phyloP scores from a whole-genome alignment of 352 stramenopile species.

The Halophytophthora batemanensis region DNA sequence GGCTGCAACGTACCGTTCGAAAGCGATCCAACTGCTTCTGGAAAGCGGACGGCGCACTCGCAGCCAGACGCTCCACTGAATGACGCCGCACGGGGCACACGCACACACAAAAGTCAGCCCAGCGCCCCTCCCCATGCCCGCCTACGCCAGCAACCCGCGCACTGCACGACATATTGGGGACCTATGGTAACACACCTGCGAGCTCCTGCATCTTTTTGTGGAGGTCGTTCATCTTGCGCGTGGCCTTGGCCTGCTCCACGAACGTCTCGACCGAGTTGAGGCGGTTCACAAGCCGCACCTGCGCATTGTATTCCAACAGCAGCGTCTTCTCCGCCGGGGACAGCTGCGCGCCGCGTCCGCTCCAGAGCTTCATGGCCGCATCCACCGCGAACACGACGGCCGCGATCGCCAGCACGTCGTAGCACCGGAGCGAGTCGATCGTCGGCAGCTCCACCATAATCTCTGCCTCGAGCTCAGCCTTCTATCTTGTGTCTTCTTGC shows the following conservation, averaged over 20 bases:
- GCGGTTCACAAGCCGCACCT: constrained; percentile 74
- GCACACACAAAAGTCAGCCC: constrained; percentile 3
- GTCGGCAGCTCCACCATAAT: constrained; percentile 30
- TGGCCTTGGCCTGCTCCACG: constrained; percentile 84
- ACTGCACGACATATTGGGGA: not conserved
- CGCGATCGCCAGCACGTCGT: constrained; percentile 71
- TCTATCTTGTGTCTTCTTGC: constrained; percentile 2
- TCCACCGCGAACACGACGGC: constrained; percentile 53
- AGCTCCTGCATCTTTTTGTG: constrained; percentile 86
- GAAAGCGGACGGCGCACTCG: constrained; percentile 57
- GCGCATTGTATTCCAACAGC: constrained; percentile 68
- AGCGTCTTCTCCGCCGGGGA: constrained; percentile 54
- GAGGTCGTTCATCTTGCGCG: constrained; percentile 80
- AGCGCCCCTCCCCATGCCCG: not conserved
- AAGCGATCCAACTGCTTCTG: constrained; percentile 76
- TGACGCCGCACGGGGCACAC: not conserved
- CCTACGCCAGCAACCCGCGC: not conserved
- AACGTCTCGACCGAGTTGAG: constrained; percentile 89
- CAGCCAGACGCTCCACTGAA: constrained; percentile 64
- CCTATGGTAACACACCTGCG: constrained; percentile 34
- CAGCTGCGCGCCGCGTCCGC: constrained; percentile 40
- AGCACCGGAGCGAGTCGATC: constrained; percentile 56
- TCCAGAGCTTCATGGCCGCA: constrained; percentile 54
- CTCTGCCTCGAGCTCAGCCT: constrained; percentile 1
- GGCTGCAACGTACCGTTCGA: constrained; percentile 49